Evolutionary conservation across 768 basidiomycete genomes (phyloP).

Genomic region (Mycena venus): DNA sequence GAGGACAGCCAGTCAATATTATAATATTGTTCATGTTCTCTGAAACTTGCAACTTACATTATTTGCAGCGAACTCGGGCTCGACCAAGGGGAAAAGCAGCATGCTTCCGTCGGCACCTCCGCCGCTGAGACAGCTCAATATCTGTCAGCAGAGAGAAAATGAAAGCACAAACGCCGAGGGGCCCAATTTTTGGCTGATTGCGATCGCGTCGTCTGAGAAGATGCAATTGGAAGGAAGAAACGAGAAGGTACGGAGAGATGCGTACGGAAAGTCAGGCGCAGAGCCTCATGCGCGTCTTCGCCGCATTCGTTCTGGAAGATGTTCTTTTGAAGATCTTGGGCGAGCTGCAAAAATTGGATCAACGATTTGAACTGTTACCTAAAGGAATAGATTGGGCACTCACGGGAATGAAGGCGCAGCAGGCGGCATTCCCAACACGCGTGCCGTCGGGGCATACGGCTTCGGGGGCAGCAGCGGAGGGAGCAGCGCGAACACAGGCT

Average conservation of each 20-base stretch:
- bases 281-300: slow-evolving; percentile 1
- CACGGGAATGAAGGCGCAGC: slow-evolving; percentile 12
- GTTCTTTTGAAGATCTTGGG: background rate
- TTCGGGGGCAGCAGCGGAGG: background rate
- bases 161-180: background rate
- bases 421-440: slow-evolving; percentile 2
- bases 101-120: slow-evolving; percentile 9
- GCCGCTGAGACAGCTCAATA: background rate
- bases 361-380: background rate
- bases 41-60: too few species aligned
- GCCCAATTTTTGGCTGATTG: slow-evolving; percentile 1
- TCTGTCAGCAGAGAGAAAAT: too few species aligned
- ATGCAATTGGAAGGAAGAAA: background rate
- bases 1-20: too few species aligned
- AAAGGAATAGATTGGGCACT: background rate
- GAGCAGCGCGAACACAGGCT: background rate
- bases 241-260: background rate
- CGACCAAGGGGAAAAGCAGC: slow-evolving; percentile 9
- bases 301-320: slow-evolving; percentile 18
- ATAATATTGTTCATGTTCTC: too few species aligned
- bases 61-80: slow-evolving; percentile 2
- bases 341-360: background rate
- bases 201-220: background rate
- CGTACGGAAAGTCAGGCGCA: slow-evolving; percentile 7
- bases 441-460: slow-evolving; percentile 4